Base-by-base conservation (phyloP, 192 early-diverging fungal species). In the Diversispora eburnea region DNA sequence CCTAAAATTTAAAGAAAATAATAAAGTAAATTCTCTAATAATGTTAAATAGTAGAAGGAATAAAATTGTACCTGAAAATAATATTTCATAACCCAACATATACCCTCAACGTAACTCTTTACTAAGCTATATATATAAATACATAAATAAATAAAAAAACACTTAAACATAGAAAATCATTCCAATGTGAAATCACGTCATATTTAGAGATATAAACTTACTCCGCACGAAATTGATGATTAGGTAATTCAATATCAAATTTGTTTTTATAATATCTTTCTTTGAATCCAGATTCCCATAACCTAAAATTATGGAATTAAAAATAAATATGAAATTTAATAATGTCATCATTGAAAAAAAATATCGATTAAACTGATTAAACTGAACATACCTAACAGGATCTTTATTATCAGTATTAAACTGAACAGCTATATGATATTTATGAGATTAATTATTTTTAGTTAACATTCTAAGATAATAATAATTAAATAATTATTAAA, bases 61-160 rank as follows among this genome's bases (percentile, higher is more conserved):
- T 33, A 75, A 33, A 5, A 10, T 3, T 73, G 77, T 78, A 82
- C 84, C 67, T 90, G 87, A 81, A 94, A 97, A 79, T 99, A 99
- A 79, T 99, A 99, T 66, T 89, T 81, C 56, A 96, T 87, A 46
- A 98, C 95, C 97, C 97, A 98, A 78, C 93, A 96, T 33, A 98
- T 81, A 19, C 97, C 96, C 77, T 97, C 94, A 62, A 96, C 87
- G 76, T 99, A 99, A 79, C 84, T 83, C 74, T 89, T 84, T 43
- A 88, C 88, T 74, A 89, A 83, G n/a, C 81, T 83, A 74, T 5
- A 45, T 17, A 60, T 12, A 22, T 13, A 10, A 62, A 62, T 13
- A 41, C n/a, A n/a, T n/a, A n/a, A n/a, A n/a, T n/a, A n/a, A n/a
- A n/a, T n/a, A n/a, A n/a, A 43, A 43, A 15, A 41, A 51, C 8